Evolutionary conservation across 495 filamentous ascomycete species (phyloP).

Genomic region (Diplogelasinospora grovesii): DNA sequence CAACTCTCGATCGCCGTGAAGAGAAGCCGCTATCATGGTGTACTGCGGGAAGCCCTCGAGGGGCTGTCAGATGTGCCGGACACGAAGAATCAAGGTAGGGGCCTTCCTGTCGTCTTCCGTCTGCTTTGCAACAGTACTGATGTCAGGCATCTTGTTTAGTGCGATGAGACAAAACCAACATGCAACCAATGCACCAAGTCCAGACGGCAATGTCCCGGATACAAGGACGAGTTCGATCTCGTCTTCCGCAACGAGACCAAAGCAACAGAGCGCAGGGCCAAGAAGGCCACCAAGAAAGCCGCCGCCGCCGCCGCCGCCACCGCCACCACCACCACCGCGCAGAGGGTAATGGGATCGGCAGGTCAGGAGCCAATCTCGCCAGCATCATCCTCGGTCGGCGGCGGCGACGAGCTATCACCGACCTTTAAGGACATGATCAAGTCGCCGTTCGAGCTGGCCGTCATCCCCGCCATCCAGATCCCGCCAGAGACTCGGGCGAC

Average conservation of each 20-base stretch:
- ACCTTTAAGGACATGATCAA: slow-evolving; percentile 3
- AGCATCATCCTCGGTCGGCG: neutral
- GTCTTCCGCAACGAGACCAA: slow-evolving; percentile 61
- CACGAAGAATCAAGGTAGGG: slow-evolving; percentile 62
- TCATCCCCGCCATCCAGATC: slow-evolving; percentile 26
- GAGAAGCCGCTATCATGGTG: too few relatives aligned
- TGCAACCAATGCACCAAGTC: slow-evolving; percentile 65
- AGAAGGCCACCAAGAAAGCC: slow-evolving; percentile 30
- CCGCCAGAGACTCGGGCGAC: slow-evolving; percentile 42
- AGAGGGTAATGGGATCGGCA: slow-evolving; percentile 9
- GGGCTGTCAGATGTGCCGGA: slow-evolving; percentile 67
- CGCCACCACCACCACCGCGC: too few relatives aligned
- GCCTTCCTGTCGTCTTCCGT: slow-evolving; percentile 9
- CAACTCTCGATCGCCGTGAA: too few relatives aligned
- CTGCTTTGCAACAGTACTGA: neutral
- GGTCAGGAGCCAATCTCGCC: neutral
- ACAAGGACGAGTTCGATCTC: slow-evolving; percentile 62
- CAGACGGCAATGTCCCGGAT: slow-evolving; percentile 60
- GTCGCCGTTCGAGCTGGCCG: slow-evolving; percentile 11
- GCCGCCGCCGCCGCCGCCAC: too few relatives aligned
- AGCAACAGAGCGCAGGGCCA: slow-evolving; percentile 48
- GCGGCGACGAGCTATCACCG: slow-evolving; percentile 4
- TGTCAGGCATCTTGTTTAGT: slow-evolving; percentile 31
- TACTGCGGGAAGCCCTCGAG: slow-evolving; percentile 68
- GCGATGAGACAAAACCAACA: slow-evolving; percentile 61